Percentiles rank a stretch among this genome's conserved stretches.
These are phyloP conservation scores for Meyerozyma carpophila DNA, from an alignment of 1,139 yeast genomes.

Conservation along the genomic window DNA sequence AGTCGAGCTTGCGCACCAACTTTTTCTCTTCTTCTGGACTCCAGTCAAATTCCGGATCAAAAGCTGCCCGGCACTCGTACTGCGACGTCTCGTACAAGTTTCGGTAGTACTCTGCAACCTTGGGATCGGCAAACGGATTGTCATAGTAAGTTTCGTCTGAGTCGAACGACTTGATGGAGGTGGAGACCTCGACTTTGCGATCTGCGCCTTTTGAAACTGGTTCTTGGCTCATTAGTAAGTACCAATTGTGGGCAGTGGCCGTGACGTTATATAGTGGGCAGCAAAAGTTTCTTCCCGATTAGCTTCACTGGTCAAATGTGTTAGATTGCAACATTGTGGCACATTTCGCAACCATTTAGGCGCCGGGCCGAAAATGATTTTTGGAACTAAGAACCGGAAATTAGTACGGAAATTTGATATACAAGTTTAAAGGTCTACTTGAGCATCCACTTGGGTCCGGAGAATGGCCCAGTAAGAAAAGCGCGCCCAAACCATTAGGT, in stretches of 20 bases:
- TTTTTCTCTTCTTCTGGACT: slow-evolving; percentile 35
- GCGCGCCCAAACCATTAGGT: too few species aligned
- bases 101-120: slow-evolving; percentile 34
- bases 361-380: background rate
- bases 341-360: background rate
- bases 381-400: background rate
- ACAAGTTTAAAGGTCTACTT: too few species aligned
- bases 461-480: too few species aligned
- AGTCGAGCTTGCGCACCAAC: slow-evolving; percentile 38
- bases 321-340: background rate
- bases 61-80: slow-evolving; percentile 41
- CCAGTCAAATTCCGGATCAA: slow-evolving; percentile 46
- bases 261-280: too few species aligned
- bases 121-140: slow-evolving; percentile 24
- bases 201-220: background rate
- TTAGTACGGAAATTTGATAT: background rate
- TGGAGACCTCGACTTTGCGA: background rate
- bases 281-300: too few species aligned
- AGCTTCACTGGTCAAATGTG: background rate
- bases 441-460: too few species aligned
- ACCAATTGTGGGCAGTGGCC: background rate
- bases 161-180: background rate
- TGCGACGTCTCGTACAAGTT: slow-evolving; percentile 32
- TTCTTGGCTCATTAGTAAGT: background rate
- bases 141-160: background rate